Base-by-base conservation (phyloP, 306 rosid genomes). In the Geum urbanum region DNA sequence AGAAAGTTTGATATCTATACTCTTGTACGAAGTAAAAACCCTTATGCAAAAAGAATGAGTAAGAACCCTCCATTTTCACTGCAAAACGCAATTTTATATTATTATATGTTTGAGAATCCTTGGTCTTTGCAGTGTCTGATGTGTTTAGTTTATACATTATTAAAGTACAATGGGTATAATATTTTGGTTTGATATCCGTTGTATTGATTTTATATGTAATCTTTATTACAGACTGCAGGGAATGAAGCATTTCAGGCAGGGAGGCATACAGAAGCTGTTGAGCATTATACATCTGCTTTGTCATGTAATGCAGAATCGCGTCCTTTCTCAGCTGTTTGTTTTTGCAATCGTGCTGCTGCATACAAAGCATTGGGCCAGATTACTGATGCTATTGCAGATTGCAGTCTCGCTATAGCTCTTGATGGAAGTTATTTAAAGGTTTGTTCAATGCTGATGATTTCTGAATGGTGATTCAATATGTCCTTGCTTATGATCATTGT, bases 311-410 rank as follows among this genome's bases (percentile, higher is more conserved):
- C 81, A 55, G 97, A 91, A 84, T 91, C 99, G 39, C 89, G 87
- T 49, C 91, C 95, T 62, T 91, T 94, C 72, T 76, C 96, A 60
- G 95, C 97, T 65, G 89, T 94, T 76, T 91, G 97, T 78, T 91
- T 88, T 57, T 94, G 96, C 85, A 94, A 91, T 82, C 99, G 99
- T 44, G 99, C 99, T 39, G 96, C 99, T 41, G 96, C 99, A 63
- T 84, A 87, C 79, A 94, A 89, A 87, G 97, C 88, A 22, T 73
- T 84, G 74, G 97, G 96, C 66, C 99, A 94, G 81, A 85, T 91
- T 58, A 85, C 84, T 6, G 96, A 94, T 79, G 99, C 96, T 63
- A 86, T 91, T 76, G 92, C 99, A 10, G 99, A 94, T 83, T 94
- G 97, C 83, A 84, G 91, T 84, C 85, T 89, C 60, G 91, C 99